These are phyloP conservation scores for Scenedesmus sp. DNA, from an alignment of 163 green algal genomes.

Conservation along the genomic window DNA sequence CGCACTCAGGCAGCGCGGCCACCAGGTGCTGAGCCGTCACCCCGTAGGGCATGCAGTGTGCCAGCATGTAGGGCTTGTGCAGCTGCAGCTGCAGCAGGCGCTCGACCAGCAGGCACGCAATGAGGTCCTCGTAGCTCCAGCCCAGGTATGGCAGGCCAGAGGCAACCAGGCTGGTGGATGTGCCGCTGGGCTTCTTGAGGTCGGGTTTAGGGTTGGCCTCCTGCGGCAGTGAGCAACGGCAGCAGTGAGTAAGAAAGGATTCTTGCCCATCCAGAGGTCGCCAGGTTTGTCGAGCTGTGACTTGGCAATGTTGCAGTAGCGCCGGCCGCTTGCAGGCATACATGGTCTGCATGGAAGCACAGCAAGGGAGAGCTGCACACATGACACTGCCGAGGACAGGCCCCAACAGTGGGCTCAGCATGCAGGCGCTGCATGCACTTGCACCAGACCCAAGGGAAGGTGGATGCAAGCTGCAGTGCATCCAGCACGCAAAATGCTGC, in stretches of 20 bases:
- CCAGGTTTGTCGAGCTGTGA: no score
- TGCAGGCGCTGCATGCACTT: no score
- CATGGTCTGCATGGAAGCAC: no score
- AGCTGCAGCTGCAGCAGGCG: slow-evolving; percentile 32
- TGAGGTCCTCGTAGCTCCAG: slow-evolving; percentile 34
- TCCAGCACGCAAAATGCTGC: no score
- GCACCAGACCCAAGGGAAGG: no score
- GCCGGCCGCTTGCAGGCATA: no score
- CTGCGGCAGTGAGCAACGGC: background rate
- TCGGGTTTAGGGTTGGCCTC: slow-evolving; percentile 39
- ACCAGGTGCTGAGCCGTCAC: background rate
- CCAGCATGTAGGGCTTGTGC: slow-evolving; percentile 10
- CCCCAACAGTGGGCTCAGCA: no score
- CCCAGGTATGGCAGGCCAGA: background rate
- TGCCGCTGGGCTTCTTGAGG: background rate
- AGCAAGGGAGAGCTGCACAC: no score
- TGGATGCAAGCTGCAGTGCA: no score
- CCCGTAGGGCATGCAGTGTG: background rate
- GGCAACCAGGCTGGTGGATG: slow-evolving; percentile 11
- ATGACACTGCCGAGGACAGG: no score
- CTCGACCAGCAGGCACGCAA: slow-evolving; percentile 10
- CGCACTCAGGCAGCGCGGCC: background rate
- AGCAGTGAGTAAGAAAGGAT: background rate
- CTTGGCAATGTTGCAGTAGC: no score
- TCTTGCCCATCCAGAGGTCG: no score